Conservation (phyloP, 2,329 filamentous ascomycete genomes). For the Mollisia scopiformis region DNA sequence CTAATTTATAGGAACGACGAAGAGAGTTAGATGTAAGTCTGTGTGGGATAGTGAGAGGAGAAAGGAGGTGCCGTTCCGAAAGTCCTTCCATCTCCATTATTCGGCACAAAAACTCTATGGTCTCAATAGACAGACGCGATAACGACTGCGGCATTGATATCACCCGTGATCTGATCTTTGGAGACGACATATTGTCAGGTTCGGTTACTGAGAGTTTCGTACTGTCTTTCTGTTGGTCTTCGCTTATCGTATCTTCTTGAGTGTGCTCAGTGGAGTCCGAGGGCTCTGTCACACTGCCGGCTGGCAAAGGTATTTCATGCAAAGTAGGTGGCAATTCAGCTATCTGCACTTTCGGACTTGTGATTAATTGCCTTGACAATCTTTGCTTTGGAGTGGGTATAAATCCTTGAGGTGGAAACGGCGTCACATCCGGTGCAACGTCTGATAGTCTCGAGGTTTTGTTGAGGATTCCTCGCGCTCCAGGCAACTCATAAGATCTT, state of each 20-base stretch:
- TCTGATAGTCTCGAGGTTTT: slow-evolving; percentile 20
- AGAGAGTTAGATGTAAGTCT: not conserved
- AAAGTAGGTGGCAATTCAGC: slow-evolving; percentile 6
- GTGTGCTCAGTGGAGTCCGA: not conserved
- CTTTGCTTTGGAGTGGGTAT: slow-evolving; percentile 25
- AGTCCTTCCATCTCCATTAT: slow-evolving; percentile 60
- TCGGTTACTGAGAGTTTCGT: slow-evolving; percentile 19
- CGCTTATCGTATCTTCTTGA: not conserved
- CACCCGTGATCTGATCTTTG: not conserved
- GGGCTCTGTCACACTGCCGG: not conserved
- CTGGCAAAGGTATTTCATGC: slow-evolving; percentile 1
- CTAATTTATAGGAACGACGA: not conserved
- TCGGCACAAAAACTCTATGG: slow-evolving; percentile 64
- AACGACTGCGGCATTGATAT: slow-evolving; percentile 58
- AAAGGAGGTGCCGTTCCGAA: slow-evolving; percentile 51
- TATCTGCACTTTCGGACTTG: slow-evolving; percentile 24
- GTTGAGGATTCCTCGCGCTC: slow-evolving; percentile 31
- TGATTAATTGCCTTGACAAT: slow-evolving; percentile 28
- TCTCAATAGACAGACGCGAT: slow-evolving; percentile 53
- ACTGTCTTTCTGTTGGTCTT: not conserved
- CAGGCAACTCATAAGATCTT: not conserved
- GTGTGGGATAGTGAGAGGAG: slow-evolving; percentile 34
- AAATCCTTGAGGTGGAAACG: slow-evolving; percentile 13
- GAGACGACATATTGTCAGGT: slow-evolving; percentile 7
- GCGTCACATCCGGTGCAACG: slow-evolving; percentile 17